Conservation (phyloP, 352 stramenopile genomes). For the Globisporangium emineosum region DNA sequence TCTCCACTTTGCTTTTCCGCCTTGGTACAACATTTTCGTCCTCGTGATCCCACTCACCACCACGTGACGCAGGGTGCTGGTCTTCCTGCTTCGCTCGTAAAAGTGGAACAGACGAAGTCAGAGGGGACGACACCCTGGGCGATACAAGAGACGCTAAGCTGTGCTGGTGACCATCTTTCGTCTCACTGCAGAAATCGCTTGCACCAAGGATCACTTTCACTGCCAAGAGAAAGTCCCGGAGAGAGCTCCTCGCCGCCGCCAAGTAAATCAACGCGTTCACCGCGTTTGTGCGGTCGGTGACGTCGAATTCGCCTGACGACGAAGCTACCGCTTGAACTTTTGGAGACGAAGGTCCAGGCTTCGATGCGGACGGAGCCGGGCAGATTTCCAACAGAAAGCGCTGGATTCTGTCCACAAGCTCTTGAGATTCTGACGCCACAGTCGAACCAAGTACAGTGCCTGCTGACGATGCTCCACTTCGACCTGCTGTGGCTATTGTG, state of each 20-base stretch:
- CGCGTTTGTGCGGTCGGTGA: constrained; percentile 41
- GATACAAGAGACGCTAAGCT: constrained; percentile 14
- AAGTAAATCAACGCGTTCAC: constrained; percentile 56
- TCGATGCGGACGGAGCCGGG: constrained; percentile 13
- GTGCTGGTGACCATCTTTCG: constrained; percentile 24
- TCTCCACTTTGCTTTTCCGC: neutral
- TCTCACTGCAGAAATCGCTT: constrained; percentile 14
- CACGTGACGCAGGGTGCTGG: neutral
- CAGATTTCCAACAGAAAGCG: constrained; percentile 46
- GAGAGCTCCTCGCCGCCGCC: constrained; percentile 41
- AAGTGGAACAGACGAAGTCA: constrained; percentile 29
- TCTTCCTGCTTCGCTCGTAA: constrained; percentile 14
- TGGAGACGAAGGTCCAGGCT: constrained; percentile 23
- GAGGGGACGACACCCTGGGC: constrained; percentile 17
- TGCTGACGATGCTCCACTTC: neutral
- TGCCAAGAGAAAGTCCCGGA: constrained; percentile 55
- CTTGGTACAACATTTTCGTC: neutral
- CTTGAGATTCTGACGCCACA: constrained; percentile 7
- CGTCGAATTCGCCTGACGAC: constrained; percentile 25
- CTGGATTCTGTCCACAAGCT: constrained; percentile 39
- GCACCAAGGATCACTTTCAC: constrained; percentile 53
- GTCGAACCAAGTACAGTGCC: neutral
- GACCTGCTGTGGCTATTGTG: neutral
- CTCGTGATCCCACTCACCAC: constrained; percentile 1
- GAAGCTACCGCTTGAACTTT: constrained; percentile 30